These are phyloP conservation scores for Sclerotinia borealis DNA, from an alignment of 2,329 filamentous ascomycete species.

Conservation along the genomic window DNA sequence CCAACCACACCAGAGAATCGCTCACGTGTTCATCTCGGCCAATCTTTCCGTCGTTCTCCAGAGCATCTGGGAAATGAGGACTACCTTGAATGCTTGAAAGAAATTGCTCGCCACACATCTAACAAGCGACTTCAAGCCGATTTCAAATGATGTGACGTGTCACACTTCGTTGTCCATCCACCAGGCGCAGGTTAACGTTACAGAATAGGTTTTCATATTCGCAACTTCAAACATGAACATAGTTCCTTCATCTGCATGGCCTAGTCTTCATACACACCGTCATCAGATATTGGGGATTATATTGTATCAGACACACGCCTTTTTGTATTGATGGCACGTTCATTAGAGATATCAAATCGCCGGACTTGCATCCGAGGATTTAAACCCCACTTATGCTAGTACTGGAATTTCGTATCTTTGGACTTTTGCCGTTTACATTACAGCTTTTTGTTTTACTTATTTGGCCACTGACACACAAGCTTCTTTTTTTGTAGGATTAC, in stretches of 20 bases:
- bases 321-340: constrained; percentile 3
- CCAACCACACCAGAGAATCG: constrained; percentile 8
- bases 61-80: constrained; percentile 9
- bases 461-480: not conserved
- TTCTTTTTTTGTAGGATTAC: constrained; percentile 10
- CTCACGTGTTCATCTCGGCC: not conserved
- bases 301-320: not conserved
- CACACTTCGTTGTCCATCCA: not conserved
- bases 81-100: constrained; percentile 6
- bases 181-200: not conserved
- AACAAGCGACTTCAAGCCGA: not conserved
- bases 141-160: not conserved
- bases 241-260: not conserved
- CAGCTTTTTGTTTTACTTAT: not conserved
- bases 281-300: not conserved
- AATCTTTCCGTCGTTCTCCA: not conserved
- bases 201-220: not conserved
- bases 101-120: not conserved
- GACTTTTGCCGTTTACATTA: not conserved
- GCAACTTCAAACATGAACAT: not conserved
- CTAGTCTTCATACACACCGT: not conserved
- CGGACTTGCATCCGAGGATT: constrained; percentile 3
- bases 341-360: not conserved
- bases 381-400: not conserved
- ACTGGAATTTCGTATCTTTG: not conserved